Base-by-base conservation (phyloP, 352 stramenopile species). In the Blastocystis sp. region DNA sequence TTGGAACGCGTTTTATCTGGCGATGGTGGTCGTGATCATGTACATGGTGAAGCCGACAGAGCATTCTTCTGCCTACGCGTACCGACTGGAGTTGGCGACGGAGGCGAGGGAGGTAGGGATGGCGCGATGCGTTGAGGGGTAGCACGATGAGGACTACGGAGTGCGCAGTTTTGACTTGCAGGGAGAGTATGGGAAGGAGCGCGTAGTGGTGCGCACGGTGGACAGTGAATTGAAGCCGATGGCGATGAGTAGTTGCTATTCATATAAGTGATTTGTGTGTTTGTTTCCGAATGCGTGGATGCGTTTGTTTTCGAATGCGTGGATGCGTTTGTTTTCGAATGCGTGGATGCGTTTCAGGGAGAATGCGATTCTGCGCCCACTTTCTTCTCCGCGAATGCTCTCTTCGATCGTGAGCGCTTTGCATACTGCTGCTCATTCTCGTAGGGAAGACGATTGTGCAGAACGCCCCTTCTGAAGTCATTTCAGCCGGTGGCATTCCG, bases 191-290 rank as follows among this genome's bases (percentile, higher is more conserved):
- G 62, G 33, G 16, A 16, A 37, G 24, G 62, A 69, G 31, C 13
- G 19, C 24, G 31, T 69, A 33, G 62, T 69, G 10, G 62, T 69
- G 31, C 16, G 31, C 10, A 69, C 62, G 62, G 24, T 69, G 33
- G 33, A 69, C 31, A 69, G 62, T 69, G 62, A 37, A 12, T 69
- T 69, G 10, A 69, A 69, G 45, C n/a, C 63, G 10, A 35, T 37
- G 63, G 21, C 24, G 4, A 9, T 74, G 24, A 33, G 35, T 74
- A 33, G n/a, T 39, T 39, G 24, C 62, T 35, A n/a, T 21, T 69
- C 33, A 10, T 10, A 69, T 69, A 26, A 21, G 16, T 29, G 70
- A 21, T 66, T 81, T 29, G 3, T 81, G 59, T 45, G 39, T 33
- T 24, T 74, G 35, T 26, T 74, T 74, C 26, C 6, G 6, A 74